Evolutionary conservation across 108 stramenopile genomes (phyloP).

Genomic region (Craspedostauros australis): DNA sequence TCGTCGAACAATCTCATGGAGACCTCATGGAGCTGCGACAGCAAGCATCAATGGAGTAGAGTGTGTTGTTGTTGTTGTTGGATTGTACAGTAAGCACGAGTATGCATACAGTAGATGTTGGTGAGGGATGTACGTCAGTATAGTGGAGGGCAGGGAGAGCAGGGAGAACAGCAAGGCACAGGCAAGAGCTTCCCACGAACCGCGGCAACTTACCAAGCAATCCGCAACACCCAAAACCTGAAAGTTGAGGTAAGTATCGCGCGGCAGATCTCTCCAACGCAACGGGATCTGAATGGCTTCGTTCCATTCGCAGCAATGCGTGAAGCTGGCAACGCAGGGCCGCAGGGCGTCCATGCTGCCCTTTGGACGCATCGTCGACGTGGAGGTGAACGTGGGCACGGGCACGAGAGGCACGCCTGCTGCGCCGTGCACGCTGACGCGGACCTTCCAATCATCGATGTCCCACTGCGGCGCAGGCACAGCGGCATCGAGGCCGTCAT

Average conservation of each 20-base stretch:
- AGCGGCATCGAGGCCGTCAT: conserved; percentile 13
- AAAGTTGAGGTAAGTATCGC: conserved; percentile 58
- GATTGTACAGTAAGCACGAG: too few relatives aligned
- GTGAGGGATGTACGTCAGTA: background rate
- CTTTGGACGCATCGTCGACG: background rate
- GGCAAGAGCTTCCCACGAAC: too few relatives aligned
- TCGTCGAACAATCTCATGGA: conserved; percentile 33
- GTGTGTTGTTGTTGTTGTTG: too few relatives aligned
- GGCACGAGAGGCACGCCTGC: conserved; percentile 30
- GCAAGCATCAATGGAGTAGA: too few relatives aligned
- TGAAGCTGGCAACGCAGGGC: conserved; percentile 14
- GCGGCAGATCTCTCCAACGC: conserved; percentile 77
- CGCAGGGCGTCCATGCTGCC: conserved; percentile 3
- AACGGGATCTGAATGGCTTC: conserved; percentile 45
- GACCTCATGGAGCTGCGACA: conserved; percentile 18
- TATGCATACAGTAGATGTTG: background rate
- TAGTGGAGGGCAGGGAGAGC: background rate
- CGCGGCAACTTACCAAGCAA: conserved; percentile 11
- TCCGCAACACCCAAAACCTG: conserved; percentile 37
- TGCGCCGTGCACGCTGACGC: conserved; percentile 15
- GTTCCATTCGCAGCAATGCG: conserved; percentile 31
- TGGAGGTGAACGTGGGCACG: conserved; percentile 9
- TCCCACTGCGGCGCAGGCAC: background rate
- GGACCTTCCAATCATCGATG: conserved; percentile 13
- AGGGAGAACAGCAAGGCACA: background rate